These are phyloP conservation scores for Boletus rubescentipes DNA, from an alignment of 768 basidiomycete species.

Conservation along the genomic window DNA sequence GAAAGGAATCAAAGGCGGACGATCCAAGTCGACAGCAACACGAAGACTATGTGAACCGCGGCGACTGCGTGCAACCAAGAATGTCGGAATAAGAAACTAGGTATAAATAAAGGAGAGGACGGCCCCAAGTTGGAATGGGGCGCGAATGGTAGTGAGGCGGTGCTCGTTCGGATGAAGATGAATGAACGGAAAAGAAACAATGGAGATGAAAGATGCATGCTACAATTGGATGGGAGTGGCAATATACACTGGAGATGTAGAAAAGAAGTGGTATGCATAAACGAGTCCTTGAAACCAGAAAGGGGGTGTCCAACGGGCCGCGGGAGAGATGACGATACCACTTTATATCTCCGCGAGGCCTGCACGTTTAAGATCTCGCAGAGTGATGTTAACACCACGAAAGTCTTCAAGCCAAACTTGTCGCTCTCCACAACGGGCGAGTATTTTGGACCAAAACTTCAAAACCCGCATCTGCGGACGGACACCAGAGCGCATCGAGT, in stretches of 20 bases:
- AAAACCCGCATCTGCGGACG: conserved; percentile 36
- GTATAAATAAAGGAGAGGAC: conserved; percentile 18
- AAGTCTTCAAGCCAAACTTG: conserved; percentile 69
- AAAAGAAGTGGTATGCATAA: conserved; percentile 23
- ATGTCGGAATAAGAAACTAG: background rate
- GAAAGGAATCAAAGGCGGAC: conserved; percentile 5
- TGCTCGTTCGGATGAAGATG: background rate
- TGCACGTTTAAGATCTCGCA: conserved; percentile 40
- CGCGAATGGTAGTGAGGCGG: conserved; percentile 1
- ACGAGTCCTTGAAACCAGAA: conserved; percentile 6
- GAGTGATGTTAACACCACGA: conserved; percentile 55
- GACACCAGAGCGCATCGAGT: conserved; percentile 45
- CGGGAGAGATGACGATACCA: background rate
- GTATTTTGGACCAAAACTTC: conserved; percentile 52
- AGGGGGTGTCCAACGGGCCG: background rate
- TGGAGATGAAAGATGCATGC: conserved; percentile 27
- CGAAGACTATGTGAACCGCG: background rate
- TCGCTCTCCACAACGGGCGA: conserved; percentile 49
- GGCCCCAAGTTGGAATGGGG: conserved; percentile 6
- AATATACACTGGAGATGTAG: conserved; percentile 31
- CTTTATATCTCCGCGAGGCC: conserved; percentile 21
- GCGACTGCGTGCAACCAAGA: background rate
- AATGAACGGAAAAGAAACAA: conserved; percentile 1
- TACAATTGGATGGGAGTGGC: conserved; percentile 30
- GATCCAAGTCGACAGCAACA: conserved; percentile 1